These are phyloP conservation scores for Syzygium jambos DNA, from an alignment of 345 rosid genomes.

Conservation along the genomic window DNA sequence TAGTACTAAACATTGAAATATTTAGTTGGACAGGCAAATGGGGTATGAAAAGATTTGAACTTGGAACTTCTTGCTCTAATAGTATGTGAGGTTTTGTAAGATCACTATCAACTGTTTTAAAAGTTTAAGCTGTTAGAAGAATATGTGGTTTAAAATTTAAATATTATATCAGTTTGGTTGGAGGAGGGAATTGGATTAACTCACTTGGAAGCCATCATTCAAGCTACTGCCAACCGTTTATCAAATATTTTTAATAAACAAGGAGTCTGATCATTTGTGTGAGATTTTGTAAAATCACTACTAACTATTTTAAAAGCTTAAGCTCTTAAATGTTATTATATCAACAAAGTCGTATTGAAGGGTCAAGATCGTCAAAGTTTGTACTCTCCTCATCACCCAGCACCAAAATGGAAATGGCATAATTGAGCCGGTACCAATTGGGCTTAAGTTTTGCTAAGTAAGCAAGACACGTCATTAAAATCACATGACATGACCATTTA, in stretches of 20 bases:
- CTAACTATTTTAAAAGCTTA: too few species aligned
- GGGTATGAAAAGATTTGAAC: background rate
- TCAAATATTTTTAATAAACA: too few species aligned
- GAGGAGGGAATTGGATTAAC: background rate
- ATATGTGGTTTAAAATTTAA: accelerated
- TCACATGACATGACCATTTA: background rate
- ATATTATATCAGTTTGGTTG: background rate
- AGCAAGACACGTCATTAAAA: background rate
- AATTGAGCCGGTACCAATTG: background rate
- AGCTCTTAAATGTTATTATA: background rate
- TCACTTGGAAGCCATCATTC: background rate
- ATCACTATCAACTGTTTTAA: accelerated
- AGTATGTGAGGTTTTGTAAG: background rate
- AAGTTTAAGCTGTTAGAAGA: background rate
- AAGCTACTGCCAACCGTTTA: background rate
- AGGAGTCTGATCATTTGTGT: too few species aligned
- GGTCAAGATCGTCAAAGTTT: background rate
- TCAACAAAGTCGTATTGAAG: background rate
- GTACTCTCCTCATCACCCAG: background rate
- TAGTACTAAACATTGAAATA: background rate
- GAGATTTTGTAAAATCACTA: too few species aligned
- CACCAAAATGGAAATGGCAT: background rate
- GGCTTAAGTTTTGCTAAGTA: background rate
- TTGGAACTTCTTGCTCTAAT: accelerated
- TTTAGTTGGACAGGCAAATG: background rate